These are phyloP conservation scores for Ziziphus jujuba DNA, from an alignment of 306 rosid genomes.

Conservation along the genomic window DNA sequence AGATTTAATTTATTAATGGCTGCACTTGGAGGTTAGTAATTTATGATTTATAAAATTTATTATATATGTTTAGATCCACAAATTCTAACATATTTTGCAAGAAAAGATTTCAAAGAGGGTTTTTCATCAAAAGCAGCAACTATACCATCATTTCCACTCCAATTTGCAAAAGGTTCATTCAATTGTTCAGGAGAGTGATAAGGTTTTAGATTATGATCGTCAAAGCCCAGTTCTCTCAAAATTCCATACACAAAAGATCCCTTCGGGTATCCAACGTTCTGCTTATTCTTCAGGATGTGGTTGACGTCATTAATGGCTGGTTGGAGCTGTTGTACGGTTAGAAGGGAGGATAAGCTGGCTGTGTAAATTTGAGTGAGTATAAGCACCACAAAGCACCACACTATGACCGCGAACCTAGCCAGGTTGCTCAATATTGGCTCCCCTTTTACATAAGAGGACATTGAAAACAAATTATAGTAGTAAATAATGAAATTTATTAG, in stretches of 20 bases:
- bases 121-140: conserved; percentile 49
- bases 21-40: no score
- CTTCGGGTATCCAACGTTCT: conserved; percentile 23
- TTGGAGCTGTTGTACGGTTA: conserved; percentile 34
- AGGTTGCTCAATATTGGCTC: conserved; percentile 38
- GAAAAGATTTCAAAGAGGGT: conserved; percentile 42
- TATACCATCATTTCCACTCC: conserved; percentile 50
- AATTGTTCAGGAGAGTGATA: conserved; percentile 18
- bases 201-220: conserved; percentile 15
- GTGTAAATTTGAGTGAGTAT: conserved; percentile 42
- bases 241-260: conserved; percentile 23
- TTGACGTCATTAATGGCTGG: conserved; percentile 29
- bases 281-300: conserved; percentile 20
- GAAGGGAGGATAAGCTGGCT: conserved; percentile 34
- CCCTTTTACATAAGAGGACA: conserved; percentile 2
- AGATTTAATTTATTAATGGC: no score
- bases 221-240: conserved; percentile 20
- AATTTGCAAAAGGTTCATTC: conserved; percentile 11
- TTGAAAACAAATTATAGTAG: not conserved
- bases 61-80: no score
- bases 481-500: no score
- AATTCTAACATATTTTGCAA: conserved; percentile 30
- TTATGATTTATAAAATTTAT: no score
- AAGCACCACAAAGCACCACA: conserved; percentile 42
- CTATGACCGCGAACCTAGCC: conserved; percentile 31